Evolutionary conservation across 2,329 filamentous ascomycete species (phyloP), one percentile per base, ranked within the genome.

Genomic region (Xylariomycetidae sp.): DNA sequence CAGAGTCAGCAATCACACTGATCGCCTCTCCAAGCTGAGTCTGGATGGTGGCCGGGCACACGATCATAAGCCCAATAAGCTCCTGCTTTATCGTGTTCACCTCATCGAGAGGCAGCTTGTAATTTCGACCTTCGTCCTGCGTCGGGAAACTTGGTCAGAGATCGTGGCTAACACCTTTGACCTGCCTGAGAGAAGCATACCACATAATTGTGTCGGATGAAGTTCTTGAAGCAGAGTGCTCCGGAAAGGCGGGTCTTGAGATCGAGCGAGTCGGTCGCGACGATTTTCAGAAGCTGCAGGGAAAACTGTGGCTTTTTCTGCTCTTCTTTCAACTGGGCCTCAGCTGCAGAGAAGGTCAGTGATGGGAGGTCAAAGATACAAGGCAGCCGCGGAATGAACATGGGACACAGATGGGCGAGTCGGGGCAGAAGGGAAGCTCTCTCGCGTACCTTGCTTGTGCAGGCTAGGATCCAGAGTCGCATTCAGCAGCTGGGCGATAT

Each of bases 181-280:
- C 17, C 17, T n/a, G 25, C 17, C 15, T 25, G 10, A 22, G 10
- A 25, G 26, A 16, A 29, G 31, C 37, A 48, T 63, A 82, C 79
- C 50, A 87, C 85, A 78, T 93, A 98, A 69, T 88, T 92, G 56
- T 84, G 79, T 61, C 85, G 84, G 55, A 98, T 88, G 61, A 95
- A 94, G 68, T 98, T 98, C 67, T 98, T 98, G 76, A 98, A 98
- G 67, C 85, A 92, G 39, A 98, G 73, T 18, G 92, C 86, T 52
- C 85, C 86, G 6, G 90, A 79, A 25, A 98, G 79, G 42, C 92
- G 81, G 40, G 85, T 92, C 51, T 85, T 90, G 45, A 72, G 64
- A 25, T 86, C 80, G 43, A 83, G 76, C 25, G 74, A 67, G 37
- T 80, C 76, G 47, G 82, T 79, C 44, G 85, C 86, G 52, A 95